These are phyloP conservation scores for Neocatenulostroma microsporum DNA, from an alignment of 2,329 filamentous ascomycete species.

Conservation along the genomic window DNA sequence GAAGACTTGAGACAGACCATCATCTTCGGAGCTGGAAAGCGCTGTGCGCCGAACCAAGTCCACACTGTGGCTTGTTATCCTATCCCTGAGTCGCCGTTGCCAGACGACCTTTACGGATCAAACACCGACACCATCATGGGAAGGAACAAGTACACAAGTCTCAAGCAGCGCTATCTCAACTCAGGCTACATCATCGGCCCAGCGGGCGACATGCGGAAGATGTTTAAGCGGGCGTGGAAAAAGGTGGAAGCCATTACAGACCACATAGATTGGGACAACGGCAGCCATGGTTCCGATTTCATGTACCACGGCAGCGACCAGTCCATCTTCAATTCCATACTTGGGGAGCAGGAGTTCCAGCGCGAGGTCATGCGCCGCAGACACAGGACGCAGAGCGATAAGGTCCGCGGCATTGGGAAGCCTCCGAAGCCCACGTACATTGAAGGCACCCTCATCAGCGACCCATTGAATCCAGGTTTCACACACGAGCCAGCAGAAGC, in stretches of 20 bases:
- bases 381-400: conserved; percentile 17
- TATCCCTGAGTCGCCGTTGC: conserved; percentile 45
- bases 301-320: conserved; percentile 32
- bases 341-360: conserved; percentile 26
- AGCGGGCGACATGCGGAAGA: conserved; percentile 20
- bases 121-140: conserved; percentile 36
- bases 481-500: too few species aligned
- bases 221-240: conserved; percentile 25
- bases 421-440: conserved; percentile 11
- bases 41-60: conserved; percentile 39
- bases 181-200: conserved; percentile 19
- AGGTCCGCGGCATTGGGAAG: background rate
- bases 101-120: conserved; percentile 42
- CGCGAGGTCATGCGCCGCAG: conserved; percentile 32
- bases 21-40: conserved; percentile 49
- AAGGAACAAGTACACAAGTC: conserved; percentile 27
- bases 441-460: conserved; percentile 14
- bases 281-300: too few species aligned
- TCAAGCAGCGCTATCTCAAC: conserved; percentile 37
- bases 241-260: too few species aligned
- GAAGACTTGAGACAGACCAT: conserved; percentile 46
- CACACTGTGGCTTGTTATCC: conserved; percentile 46
- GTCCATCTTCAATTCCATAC: conserved; percentile 26
- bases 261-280: too few species aligned
- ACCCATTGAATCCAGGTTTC: too few species aligned